phyloP scores from a whole-genome alignment of 495 filamentous ascomycete species.

The Clohesyomyces aquaticus region DNA sequence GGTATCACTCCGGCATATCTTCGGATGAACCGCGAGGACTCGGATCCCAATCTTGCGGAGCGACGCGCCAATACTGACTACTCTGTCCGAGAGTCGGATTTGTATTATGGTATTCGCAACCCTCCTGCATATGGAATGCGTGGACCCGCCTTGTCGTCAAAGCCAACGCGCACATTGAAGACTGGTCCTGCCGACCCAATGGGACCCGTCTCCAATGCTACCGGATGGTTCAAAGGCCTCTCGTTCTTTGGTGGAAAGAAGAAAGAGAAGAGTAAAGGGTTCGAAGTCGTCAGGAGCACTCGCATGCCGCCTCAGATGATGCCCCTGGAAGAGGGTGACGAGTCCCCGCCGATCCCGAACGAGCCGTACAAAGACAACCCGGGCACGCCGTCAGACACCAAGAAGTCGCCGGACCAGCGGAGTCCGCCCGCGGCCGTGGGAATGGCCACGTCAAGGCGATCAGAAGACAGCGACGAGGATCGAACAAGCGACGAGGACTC shows the following conservation, averaged over 20 bases:
- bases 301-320: conserved; percentile 59
- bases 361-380: conserved; percentile 44
- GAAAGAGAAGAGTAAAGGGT: conserved; percentile 90
- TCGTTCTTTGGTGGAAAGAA: conserved; percentile 74
- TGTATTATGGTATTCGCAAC: conserved; percentile 86
- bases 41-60: conserved; percentile 53
- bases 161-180: conserved; percentile 78
- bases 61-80: conserved; percentile 73
- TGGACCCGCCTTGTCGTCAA: conserved; percentile 83
- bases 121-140: too few species aligned
- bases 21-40: conserved; percentile 54
- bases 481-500: conserved; percentile 44
- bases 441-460: conserved; percentile 1
- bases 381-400: conserved; percentile 2
- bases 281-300: conserved; percentile 90
- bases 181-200: conserved; percentile 96
- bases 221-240: conserved; percentile 77
- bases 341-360: conserved; percentile 33
- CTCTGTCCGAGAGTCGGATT: conserved; percentile 88
- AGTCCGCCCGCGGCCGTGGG: conserved; percentile 48
- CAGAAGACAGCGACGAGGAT: conserved; percentile 21
- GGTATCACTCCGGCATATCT: conserved; percentile 49
- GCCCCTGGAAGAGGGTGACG: conserved; percentile 36
- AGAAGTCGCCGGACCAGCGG: background rate
- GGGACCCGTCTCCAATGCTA: conserved; percentile 81